Conservation (phyloP, 2,329 filamentous ascomycete species). For the Paraphoma sp. region DNA sequence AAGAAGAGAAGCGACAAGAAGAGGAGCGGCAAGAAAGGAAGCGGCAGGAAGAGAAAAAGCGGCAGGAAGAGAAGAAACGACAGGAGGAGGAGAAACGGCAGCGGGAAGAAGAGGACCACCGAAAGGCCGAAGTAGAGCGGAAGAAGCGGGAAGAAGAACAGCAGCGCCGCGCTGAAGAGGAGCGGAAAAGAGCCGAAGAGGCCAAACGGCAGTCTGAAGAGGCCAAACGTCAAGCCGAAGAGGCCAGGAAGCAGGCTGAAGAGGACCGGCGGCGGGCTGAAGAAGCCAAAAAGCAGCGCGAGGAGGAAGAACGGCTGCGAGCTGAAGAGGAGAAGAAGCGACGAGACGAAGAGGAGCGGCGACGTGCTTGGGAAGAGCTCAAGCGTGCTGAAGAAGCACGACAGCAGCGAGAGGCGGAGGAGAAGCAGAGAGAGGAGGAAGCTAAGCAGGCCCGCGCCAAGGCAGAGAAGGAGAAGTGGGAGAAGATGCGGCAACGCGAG, state of each 20-base stretch:
- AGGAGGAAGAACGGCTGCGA: constrained; percentile 43
- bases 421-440: constrained; percentile 57
- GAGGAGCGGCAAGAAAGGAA: constrained; percentile 54
- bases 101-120: constrained; percentile 67
- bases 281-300: constrained; percentile 32
- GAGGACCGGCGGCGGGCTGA: constrained; percentile 49
- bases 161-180: constrained; percentile 51
- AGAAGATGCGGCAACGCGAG: constrained; percentile 56
- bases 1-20: constrained; percentile 63
- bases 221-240: constrained; percentile 38
- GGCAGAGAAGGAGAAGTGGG: constrained; percentile 60
- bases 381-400: constrained; percentile 43
- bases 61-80: constrained; percentile 59
- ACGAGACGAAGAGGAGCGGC: constrained; percentile 55
- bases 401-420: constrained; percentile 42
- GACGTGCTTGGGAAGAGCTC: constrained; percentile 49
- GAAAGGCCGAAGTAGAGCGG: constrained; percentile 49
- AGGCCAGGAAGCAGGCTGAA: constrained; percentile 52
- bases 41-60: constrained; percentile 49
- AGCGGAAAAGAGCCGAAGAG: constrained; percentile 57
- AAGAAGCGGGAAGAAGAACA: constrained; percentile 45
- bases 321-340: constrained; percentile 55
- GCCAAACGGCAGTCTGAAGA: constrained; percentile 49
- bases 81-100: constrained; percentile 66
- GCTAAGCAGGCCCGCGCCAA: constrained; percentile 53